Conservation (phyloP, 2,329 filamentous ascomycete genomes). For the Aspergillus bombycis region DNA sequence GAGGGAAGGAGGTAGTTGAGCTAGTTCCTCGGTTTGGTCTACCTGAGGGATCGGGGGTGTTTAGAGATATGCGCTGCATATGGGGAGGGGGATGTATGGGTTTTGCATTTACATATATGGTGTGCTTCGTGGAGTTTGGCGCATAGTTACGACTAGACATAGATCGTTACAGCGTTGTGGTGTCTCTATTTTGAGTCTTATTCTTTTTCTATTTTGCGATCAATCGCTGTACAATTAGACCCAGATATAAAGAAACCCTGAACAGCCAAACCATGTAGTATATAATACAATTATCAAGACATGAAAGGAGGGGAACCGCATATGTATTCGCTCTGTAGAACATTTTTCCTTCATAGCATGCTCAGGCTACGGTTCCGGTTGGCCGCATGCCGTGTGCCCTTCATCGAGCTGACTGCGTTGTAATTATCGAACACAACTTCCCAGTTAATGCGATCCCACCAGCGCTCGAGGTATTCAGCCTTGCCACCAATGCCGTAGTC, state of each 20-base stretch:
- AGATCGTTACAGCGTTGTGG: conserved; percentile 23
- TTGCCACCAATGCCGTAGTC: conserved; percentile 82
- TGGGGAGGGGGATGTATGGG: neutral
- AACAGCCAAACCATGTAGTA: conserved; percentile 24
- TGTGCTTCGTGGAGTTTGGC: conserved; percentile 2
- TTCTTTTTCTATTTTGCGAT: conserved; percentile 17
- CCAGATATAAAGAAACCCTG: conserved; percentile 17
- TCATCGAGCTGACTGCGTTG: conserved; percentile 34
- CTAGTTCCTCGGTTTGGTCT: neutral
- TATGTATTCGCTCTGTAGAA: conserved; percentile 7
- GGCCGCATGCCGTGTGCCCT: conserved; percentile 23
- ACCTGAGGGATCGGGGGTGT: neutral
- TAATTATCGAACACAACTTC: conserved; percentile 62
- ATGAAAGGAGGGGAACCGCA: conserved; percentile 10
- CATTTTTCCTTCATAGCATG: conserved; percentile 26
- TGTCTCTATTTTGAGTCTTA: conserved; percentile 9
- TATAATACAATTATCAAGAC: conserved; percentile 33
- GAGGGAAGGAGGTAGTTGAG: conserved; percentile 32
- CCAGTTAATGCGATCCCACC: conserved; percentile 94
- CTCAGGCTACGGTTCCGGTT: conserved; percentile 29
- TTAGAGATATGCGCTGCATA: neutral
- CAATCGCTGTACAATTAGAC: conserved; percentile 27
- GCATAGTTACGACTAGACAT: conserved; percentile 26
- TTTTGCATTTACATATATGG: conserved; percentile 1
- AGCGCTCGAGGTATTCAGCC: conserved; percentile 71